phyloP scores from a whole-genome alignment of 2,329 filamentous ascomycete genomes.

The Cladosporium phlei region DNA sequence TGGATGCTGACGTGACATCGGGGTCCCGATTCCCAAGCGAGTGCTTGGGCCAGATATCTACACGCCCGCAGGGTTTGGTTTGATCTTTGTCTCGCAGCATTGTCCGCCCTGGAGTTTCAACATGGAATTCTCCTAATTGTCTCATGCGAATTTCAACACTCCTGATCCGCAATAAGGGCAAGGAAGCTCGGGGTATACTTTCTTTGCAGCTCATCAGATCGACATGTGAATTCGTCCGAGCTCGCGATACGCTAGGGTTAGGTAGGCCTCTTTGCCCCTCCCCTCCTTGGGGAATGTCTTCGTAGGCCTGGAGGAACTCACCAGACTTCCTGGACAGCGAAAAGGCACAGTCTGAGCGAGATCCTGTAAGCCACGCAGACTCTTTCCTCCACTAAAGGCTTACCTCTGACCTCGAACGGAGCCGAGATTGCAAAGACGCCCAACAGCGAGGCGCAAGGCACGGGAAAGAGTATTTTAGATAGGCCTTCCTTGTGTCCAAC shows the following conservation, averaged over 20 bases:
- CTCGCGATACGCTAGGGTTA: conserved; percentile 4
- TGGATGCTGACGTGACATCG: too few relatives aligned
- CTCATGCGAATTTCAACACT: not conserved
- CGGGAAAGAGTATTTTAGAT: conserved; percentile 5
- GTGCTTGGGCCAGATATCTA: not conserved
- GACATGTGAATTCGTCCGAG: conserved; percentile 12
- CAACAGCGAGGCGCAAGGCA: conserved; percentile 2
- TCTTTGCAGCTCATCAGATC: too few relatives aligned
- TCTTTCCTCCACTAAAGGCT: too few relatives aligned
- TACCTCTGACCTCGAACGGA: too few relatives aligned
- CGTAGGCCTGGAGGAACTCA: too few relatives aligned
- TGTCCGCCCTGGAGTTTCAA: not conserved
- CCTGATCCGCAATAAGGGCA: conserved; percentile 7
- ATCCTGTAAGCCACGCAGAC: too few relatives aligned
- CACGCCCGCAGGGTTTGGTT: too few relatives aligned
- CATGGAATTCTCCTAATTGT: conserved; percentile 3
- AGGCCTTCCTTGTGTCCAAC: too few relatives aligned
- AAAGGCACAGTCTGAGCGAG: too few relatives aligned
- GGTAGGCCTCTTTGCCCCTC: too few relatives aligned
- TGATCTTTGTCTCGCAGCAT: too few relatives aligned
- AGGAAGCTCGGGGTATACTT: not conserved
- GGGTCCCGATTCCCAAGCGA: not conserved
- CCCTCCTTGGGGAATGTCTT: conserved; percentile 11
- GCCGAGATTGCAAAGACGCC: conserved; percentile 1
- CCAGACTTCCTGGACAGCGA: conserved; percentile 7